Evolutionary conservation across 2,329 filamentous ascomycete genomes (phyloP).

Genomic region (Knufia petricola): DNA sequence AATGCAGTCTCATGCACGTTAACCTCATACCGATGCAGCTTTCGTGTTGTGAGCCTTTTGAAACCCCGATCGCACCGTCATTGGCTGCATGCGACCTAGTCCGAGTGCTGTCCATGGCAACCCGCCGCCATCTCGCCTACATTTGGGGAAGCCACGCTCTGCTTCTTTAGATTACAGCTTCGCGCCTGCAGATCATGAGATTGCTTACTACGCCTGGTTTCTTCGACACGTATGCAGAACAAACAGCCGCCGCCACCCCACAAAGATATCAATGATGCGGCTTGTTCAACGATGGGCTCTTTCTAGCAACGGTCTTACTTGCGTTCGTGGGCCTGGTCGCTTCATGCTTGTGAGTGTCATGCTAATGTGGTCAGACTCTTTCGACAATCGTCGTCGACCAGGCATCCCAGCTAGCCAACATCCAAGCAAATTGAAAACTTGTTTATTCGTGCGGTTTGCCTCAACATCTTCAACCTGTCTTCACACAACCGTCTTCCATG

Average conservation of each 20-base stretch:
- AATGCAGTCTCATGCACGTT: conserved; percentile 2
- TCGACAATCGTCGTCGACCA: not conserved
- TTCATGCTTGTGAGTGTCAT: too few relatives aligned
- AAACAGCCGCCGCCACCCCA: too few relatives aligned
- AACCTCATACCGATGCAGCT: not conserved
- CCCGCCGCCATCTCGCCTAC: not conserved
- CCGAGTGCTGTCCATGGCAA: conserved; percentile 3
- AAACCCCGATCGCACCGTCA: too few relatives aligned
- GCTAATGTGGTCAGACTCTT: too few relatives aligned
- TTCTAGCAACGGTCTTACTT: too few relatives aligned
- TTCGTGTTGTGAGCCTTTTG: not conserved
- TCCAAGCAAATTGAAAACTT: not conserved
- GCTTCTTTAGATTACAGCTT: too few relatives aligned
- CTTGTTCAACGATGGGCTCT: too few relatives aligned
- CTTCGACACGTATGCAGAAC: too few relatives aligned
- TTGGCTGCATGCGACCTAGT: not conserved
- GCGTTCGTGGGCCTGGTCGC: too few relatives aligned
- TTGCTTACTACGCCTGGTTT: not conserved
- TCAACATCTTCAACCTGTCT: conserved; percentile 13
- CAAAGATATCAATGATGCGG: too few relatives aligned
- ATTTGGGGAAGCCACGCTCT: not conserved
- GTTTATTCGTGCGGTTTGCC: not conserved
- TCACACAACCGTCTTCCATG: conserved; percentile 19
- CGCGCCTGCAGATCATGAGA: not conserved
- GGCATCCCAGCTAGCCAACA: not conserved